Conservation (phyloP, 371 early-diverging fungal species). For the Apophysomyces ossiformis region DNA sequence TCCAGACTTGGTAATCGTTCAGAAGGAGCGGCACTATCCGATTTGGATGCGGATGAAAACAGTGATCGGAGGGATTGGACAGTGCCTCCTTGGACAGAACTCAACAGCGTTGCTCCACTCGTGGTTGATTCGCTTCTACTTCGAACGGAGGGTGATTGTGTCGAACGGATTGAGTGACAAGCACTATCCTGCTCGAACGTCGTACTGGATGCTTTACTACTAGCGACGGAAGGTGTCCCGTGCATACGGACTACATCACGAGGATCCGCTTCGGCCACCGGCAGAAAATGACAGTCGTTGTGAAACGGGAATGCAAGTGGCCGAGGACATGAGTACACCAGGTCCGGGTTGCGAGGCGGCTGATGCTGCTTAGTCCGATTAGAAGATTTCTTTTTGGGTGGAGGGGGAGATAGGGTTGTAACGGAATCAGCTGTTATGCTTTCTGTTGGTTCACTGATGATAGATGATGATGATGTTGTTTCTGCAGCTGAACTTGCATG, state of each 20-base stretch:
- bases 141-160: conserved; percentile 9
- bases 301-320: conserved; percentile 59
- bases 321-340: conserved; percentile 54
- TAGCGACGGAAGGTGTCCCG: conserved; percentile 16
- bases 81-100: conserved; percentile 46
- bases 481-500: conserved; percentile 16
- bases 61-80: conserved; percentile 50
- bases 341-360: conserved; percentile 46
- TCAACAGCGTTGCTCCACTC: conserved; percentile 33
- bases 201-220: conserved; percentile 17
- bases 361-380: conserved; percentile 21
- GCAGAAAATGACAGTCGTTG: conserved; percentile 57
- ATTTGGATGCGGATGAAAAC: conserved; percentile 18
- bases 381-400: conserved; percentile 14
- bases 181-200: conserved; percentile 29
- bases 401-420: conserved; percentile 8
- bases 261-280: conserved; percentile 57
- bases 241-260: conserved; percentile 48
- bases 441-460: not conserved
- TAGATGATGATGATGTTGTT: conserved; percentile 13
- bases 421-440: conserved; percentile 16
- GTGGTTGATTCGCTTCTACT: conserved; percentile 31
- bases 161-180: conserved; percentile 19
- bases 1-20: conserved; percentile 26
- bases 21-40: not conserved